Conservation (phyloP, 1,284 basidiomycete species). For the Sporisorium exsertum region DNA sequence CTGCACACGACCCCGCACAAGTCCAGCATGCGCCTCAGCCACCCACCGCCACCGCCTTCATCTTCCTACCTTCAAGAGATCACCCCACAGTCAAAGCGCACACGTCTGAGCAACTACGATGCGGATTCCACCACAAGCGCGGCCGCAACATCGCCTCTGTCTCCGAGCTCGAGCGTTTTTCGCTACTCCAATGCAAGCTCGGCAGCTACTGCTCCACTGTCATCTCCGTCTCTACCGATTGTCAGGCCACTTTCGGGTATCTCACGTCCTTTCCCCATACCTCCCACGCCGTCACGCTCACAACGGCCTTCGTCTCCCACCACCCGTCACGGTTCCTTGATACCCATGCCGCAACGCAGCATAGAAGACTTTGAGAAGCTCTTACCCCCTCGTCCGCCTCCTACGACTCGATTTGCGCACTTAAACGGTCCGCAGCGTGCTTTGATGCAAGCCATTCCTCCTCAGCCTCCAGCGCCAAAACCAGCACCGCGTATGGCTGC, state of each 20-base stretch:
- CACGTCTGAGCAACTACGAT: slow-evolving; percentile 6
- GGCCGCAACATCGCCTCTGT: slow-evolving; percentile 10
- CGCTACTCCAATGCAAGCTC: slow-evolving; percentile 5
- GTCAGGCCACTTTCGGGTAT: slow-evolving; percentile 39
- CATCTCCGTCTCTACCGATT: slow-evolving; percentile 12
- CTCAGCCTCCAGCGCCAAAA: slow-evolving; percentile 12
- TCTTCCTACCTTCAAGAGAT: slow-evolving; percentile 8
- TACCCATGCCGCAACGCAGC: slow-evolving; percentile 35
- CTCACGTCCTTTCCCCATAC: slow-evolving; percentile 20
- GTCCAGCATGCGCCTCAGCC: slow-evolving; percentile 27
- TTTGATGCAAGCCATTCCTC: slow-evolving; percentile 29
- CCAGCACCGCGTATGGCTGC: background rate
- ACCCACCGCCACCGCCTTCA: slow-evolving; percentile 31
- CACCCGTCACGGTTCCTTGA: slow-evolving; percentile 7
- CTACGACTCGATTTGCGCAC: background rate
- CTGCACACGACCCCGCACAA: slow-evolving; percentile 14
- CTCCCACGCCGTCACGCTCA: slow-evolving; percentile 25
- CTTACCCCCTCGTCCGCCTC: slow-evolving; percentile 12
- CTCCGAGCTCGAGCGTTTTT: background rate
- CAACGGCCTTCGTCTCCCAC: slow-evolving; percentile 4
- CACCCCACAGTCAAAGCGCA: slow-evolving; percentile 29
- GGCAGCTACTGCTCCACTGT: slow-evolving; percentile 7
- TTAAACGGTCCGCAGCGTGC: slow-evolving; percentile 10
- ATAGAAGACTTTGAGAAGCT: slow-evolving; percentile 31
- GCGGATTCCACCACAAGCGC: background rate